Conservation (phyloP, 2,329 filamentous ascomycete species). For the Lachnellula subtilissima region DNA sequence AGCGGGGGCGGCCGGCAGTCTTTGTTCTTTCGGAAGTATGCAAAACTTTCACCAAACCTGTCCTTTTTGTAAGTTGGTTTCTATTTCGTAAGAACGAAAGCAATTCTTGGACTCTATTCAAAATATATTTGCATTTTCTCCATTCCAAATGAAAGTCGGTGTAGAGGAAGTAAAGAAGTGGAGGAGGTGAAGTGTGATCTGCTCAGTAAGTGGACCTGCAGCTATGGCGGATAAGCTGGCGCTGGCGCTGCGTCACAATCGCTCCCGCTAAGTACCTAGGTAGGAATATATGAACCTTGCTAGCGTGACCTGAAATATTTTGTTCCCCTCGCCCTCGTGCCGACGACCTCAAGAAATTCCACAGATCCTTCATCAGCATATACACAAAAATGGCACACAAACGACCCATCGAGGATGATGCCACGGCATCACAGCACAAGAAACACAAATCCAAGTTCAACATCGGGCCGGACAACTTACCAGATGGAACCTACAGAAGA, state of each 20-base stretch:
- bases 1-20: constrained; percentile 17
- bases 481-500: constrained; percentile 80
- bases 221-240: no score
- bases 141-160: no score
- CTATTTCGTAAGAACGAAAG: not conserved
- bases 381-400: constrained; percentile 53
- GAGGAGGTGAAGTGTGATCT: no score
- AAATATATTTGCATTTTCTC: no score
- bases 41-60: not conserved
- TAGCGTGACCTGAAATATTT: not conserved
- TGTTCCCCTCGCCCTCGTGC: not conserved
- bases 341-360: not conserved
- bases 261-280: no score
- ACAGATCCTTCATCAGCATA: not conserved
- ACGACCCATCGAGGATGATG: constrained; percentile 45
- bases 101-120: no score
- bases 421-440: constrained; percentile 39
- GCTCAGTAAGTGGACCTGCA: no score
- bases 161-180: no score
- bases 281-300: not conserved
- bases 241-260: no score
- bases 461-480: constrained; percentile 84
- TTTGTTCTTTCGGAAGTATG: constrained; percentile 4
- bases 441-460: constrained; percentile 68
- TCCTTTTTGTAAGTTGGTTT: not conserved